These are phyloP conservation scores for Colletotrichum kahawae DNA, from an alignment of 2,329 filamentous ascomycete species.

Conservation along the genomic window DNA sequence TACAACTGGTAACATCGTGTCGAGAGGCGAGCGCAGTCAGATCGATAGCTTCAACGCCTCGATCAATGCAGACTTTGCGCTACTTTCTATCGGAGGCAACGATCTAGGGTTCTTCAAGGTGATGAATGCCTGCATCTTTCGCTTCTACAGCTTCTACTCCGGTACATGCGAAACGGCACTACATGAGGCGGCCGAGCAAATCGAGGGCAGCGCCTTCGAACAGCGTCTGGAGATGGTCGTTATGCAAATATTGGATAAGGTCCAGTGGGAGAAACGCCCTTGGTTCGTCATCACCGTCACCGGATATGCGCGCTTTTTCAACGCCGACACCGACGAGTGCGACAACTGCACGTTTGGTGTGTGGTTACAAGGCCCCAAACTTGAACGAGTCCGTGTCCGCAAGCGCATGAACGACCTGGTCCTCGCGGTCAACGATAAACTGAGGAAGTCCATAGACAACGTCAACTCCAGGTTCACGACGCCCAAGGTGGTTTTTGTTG, in stretches of 20 bases:
- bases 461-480: constrained; percentile 42
- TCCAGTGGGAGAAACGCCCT: constrained; percentile 48
- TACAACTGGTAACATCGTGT: constrained; percentile 44
- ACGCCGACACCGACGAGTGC: constrained; percentile 46
- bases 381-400: constrained; percentile 40
- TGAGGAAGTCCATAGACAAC: constrained; percentile 36
- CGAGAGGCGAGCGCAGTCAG: constrained; percentile 41
- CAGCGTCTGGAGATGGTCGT: constrained; percentile 42
- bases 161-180: constrained; percentile 49
- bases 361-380: constrained; percentile 49
- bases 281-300: constrained; percentile 49
- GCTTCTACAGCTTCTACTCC: constrained; percentile 53
- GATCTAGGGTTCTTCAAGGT: constrained; percentile 55
- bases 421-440: constrained; percentile 43
- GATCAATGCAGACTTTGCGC: constrained; percentile 43
- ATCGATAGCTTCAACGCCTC: constrained; percentile 45
- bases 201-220: constrained; percentile 42
- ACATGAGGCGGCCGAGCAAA: constrained; percentile 33
- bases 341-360: constrained; percentile 49
- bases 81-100: constrained; percentile 53
- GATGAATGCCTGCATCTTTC: constrained; percentile 55
- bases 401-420: constrained; percentile 50
- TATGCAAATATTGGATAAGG: constrained; percentile 47
- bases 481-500: constrained; percentile 46
- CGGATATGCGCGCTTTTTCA: constrained; percentile 54